A percentile compares a stretch with the other conserved stretches of the same genome.
Conservation (phyloP, 1,284 basidiomycete genomes). For the Ustilago sp. region DNA sequence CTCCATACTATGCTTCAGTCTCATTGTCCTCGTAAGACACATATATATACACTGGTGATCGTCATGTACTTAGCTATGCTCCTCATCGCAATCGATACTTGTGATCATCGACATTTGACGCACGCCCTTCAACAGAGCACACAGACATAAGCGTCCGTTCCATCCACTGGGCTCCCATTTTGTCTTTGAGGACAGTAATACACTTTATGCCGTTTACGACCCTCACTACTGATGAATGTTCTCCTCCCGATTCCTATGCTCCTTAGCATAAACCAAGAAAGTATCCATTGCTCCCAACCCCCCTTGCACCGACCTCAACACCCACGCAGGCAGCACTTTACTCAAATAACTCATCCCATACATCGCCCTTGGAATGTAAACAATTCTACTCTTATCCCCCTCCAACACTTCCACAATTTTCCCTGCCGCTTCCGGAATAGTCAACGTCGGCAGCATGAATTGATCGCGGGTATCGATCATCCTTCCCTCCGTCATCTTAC, state of each 20-base stretch:
- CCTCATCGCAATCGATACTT: too few relatives aligned
- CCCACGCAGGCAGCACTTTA: constrained; percentile 42
- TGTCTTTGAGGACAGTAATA: too few relatives aligned
- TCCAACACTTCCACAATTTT: constrained; percentile 54
- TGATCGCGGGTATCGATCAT: constrained; percentile 56
- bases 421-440: constrained; percentile 47
- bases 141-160: too few relatives aligned
- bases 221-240: constrained; percentile 33
- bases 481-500: constrained; percentile 56
- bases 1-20: too few relatives aligned
- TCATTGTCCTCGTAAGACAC: too few relatives aligned
- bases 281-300: constrained; percentile 35
- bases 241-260: constrained; percentile 26
- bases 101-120: too few relatives aligned
- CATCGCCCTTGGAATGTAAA: constrained; percentile 43
- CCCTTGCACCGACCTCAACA: constrained; percentile 11
- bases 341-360: constrained; percentile 38
- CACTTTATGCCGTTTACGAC: too few relatives aligned
- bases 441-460: constrained; percentile 53
- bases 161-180: too few relatives aligned
- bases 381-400: constrained; percentile 40
- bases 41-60: too few relatives aligned
- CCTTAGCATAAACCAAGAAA: constrained; percentile 44
- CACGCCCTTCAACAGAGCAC: too few relatives aligned
- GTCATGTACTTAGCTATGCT: too few relatives aligned